A percentile compares a stretch with the other conserved stretches of the same genome.
Conservation (phyloP, 208 protist species). For the Trypanosoma mega region DNA sequence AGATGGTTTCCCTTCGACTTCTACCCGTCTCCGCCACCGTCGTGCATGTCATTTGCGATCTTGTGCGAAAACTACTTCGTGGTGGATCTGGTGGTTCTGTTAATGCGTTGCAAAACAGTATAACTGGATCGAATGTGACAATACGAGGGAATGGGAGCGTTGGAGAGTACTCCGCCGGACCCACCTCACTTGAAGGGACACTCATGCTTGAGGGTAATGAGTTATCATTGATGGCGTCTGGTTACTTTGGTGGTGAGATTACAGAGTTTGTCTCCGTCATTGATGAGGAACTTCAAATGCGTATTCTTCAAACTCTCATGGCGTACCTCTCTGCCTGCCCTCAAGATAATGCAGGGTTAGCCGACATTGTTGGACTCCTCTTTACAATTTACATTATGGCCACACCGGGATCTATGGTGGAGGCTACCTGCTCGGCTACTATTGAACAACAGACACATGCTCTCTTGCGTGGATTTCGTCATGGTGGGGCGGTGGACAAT, state of each 20-base stretch:
- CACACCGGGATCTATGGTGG: conserved; percentile 45
- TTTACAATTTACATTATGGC: conserved; percentile 54
- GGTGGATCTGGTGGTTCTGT: neutral
- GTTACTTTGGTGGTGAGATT: neutral
- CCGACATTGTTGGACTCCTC: conserved; percentile 54
- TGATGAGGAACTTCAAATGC: conserved; percentile 62
- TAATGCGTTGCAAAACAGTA: neutral
- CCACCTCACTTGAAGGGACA: neutral
- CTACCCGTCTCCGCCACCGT: conserved; percentile 48
- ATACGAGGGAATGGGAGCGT: neutral
- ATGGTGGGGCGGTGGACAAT: conserved; percentile 4
- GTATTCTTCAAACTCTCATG: conserved; percentile 58
- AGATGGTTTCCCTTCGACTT: conserved; percentile 62
- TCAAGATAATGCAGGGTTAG: conserved; percentile 32
- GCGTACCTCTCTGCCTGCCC: conserved; percentile 52
- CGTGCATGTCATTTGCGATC: conserved; percentile 42
- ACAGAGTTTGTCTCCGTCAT: neutral
- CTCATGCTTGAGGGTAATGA: neutral
- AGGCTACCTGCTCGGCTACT: conserved; percentile 64
- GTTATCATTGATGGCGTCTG: neutral
- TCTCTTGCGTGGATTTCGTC: conserved; percentile 29
- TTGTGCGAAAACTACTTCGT: conserved; percentile 35
- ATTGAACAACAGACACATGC: conserved; percentile 57
- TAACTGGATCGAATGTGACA: neutral
- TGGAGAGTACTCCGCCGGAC: neutral